Evolutionary conservation across 192 early-diverging fungal genomes (phyloP), one percentile per base, ranked within the genome.

Genomic region (Coemansia sp.): DNA sequence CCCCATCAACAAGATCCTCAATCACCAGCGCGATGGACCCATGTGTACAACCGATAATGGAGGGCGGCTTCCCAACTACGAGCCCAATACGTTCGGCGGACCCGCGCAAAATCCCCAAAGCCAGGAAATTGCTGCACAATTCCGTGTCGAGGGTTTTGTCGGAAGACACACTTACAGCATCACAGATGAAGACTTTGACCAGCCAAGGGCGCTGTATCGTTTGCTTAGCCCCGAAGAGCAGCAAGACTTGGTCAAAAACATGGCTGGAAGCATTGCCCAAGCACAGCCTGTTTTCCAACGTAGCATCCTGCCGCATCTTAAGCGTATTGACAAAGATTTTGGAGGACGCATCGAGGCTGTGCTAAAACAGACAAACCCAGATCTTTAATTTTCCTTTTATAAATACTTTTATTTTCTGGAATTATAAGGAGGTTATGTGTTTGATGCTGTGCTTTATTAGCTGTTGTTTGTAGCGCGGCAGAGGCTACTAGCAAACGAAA

Each of bases 11-110:
- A n/a, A n/a, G n/a, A n/a, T n/a, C n/a, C n/a, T n/a, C n/a, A n/a
- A n/a, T n/a, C n/a, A n/a, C n/a, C n/a, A n/a, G n/a, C n/a, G n/a
- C n/a, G n/a, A n/a, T n/a, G n/a, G n/a, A 9, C 57, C 61, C 57
- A 87, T 88, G 83, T 39, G 64, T 18, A 59, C 84, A 34, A 68
- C 70, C 59, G 72, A 77, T 61, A 88, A 88, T 62, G 79, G 84
- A 34, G 89, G 87, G 26, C 55, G 87, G 30, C 71, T 69, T 37
- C 84, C 86, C 51, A 87, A 87, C 79, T 90, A 87, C 68, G 82
- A 86, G 68, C 85, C 85, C 59, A 87, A 83, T 73, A 84, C 85
- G 63, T 84, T 80, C 72, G 85, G 82, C 67, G 85, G 82, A 12
- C 83, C 85, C 13, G 57, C 65, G 28, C 74, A 86, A 59, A 66